Base-by-base conservation (phyloP, 768 basidiomycete species). In the Roridomyces roridus region DNA sequence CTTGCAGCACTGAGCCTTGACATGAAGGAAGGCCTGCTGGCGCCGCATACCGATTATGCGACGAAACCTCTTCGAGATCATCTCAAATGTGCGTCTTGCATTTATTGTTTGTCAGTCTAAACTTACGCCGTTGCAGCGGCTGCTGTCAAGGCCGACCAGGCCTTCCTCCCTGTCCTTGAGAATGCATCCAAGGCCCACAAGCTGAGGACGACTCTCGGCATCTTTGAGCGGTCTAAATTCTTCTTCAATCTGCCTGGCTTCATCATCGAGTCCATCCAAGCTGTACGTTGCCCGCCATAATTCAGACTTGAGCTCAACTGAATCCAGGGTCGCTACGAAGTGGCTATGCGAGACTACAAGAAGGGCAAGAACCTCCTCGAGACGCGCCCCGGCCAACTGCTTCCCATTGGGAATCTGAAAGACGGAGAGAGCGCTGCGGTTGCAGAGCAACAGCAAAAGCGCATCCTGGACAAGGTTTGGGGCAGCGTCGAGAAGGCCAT, bases 401-500 rank as follows among this genome's bases (percentile, higher is more conserved):
- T 93, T 2, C 89, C 94, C 3, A 80, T 85, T 18, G 88, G 84
- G 28, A 80, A 78, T 9, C 73, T 80, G 12, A 88, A 86, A 65
- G 87, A 88, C 58, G 81, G 80, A 26, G 78, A 77, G 54, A 68
- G 73, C 5, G 77, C 77, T 12, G 71, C 76, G 8, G 68, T 76
- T 2, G 82, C 81, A 5, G 85, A 87, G 59, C 85, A 85, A 59
- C 95, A 96, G 68, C 94, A 96, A 74, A 91, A 88, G 66, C 85
- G 96, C 23, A 91, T 99, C 50, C 83, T 98, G 43, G 94, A 98
- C 60, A 98, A 96, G 73, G 94, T 98, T 4, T 99, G 97, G 97
- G 80, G 76, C 2, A 94, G 87, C 43, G 95, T 98, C 17, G 96
- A 98, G 74, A 93, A 89, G 70, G 93, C 94, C 39, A 96, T 98